Conservation (phyloP, 345 rosid genomes). For the Bretschneidera sinensis region DNA sequence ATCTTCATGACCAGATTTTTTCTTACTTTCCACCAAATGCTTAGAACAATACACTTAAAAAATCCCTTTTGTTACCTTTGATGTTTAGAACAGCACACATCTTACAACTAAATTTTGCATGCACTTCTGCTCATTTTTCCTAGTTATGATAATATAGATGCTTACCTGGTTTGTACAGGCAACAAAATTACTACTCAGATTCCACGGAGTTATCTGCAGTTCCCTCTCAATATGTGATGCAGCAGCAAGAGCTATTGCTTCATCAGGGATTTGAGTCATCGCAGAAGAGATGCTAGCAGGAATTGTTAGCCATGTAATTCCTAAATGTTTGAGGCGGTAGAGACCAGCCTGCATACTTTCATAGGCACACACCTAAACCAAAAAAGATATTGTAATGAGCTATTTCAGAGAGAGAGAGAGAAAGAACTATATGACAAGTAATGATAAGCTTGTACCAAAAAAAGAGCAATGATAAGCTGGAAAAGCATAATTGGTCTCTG, state of each 20-base stretch:
- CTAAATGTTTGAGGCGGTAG: slow-evolving; percentile 86
- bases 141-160: background rate
- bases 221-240: slow-evolving; percentile 97
- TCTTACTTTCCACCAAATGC: background rate
- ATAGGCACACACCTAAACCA: slow-evolving; percentile 76
- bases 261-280: slow-evolving; percentile 88
- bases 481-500: too few species aligned
- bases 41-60: background rate
- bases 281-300: slow-evolving; percentile 79
- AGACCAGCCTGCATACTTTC: slow-evolving; percentile 98
- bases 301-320: slow-evolving; percentile 68
- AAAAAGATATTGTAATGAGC: background rate
- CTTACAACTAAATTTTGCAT: background rate
- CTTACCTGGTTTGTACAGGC: slow-evolving; percentile 89
- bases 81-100: background rate
- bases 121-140: background rate
- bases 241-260: slow-evolving; percentile 95
- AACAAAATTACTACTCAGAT: slow-evolving; percentile 89
- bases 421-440: too few species aligned
- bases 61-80: background rate
- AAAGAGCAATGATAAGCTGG: too few species aligned
- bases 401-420: background rate
- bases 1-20: background rate
- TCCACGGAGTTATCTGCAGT: slow-evolving; percentile 95
- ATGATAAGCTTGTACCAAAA: too few species aligned